Base-by-base conservation (phyloP, 2,329 filamentous ascomycete species). In the Hypoxylon sp. region DNA sequence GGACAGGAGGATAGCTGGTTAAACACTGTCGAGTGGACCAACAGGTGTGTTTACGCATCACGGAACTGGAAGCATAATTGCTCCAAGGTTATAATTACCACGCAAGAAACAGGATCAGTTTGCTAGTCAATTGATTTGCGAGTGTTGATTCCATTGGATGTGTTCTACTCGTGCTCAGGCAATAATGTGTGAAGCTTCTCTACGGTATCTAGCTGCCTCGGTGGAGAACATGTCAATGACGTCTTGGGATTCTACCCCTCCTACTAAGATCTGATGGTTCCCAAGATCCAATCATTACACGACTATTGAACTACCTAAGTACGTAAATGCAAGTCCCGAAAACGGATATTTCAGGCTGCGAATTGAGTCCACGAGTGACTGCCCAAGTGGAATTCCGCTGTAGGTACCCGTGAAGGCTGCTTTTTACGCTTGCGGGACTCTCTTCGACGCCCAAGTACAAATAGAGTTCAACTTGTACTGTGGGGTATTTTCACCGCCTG, bases 21-120 rank as follows among this genome's bases (percentile, higher is more conserved):
- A 77, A 77, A 65, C 67, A 70, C 65, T 63, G 71, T 76, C 76
- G 75, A 75, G 76, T 75, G 72, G 71, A 73, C 67, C 52, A 66
- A 61, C 35, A 52, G 68, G 55, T 70, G 73, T 76, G 73, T 76
- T 76, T 76, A 73, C 67, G 53, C 61, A 72, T 68, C 64, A 65
- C 67, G 29, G 73, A 68, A 70, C 63, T 51, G 57, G 60, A 61
- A 65, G 71, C 66, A 67, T n/a, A 52, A 31, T 51, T 44, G 29
- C 66, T 73, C 59, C 44, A 39, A 62, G 22, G 63, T 70, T 69
- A 65, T 68, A 48, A 71, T 63, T 55, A 71, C 66, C 67, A 66
- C 65, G 69, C 64, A 66, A 59, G 70, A 73, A 71, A 67, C 66
- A 63, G 60, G 69, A 59, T 57, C 53, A 62, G 60, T 58, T 64